phyloP scores from a whole-genome alignment of 208 protist genomes.

The Borovskyia barvae region DNA sequence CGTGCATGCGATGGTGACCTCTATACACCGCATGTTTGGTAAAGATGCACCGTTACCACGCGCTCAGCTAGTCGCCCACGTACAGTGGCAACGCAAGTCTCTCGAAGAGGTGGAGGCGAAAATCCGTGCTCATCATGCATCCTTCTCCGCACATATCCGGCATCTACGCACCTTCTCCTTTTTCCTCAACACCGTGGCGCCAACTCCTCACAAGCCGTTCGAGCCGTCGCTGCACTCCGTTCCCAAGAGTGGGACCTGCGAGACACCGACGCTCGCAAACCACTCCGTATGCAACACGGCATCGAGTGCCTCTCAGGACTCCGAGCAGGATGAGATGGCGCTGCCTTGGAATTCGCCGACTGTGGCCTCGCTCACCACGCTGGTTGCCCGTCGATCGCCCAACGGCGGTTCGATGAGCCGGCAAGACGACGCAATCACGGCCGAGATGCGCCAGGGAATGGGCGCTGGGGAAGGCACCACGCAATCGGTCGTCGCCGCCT shows the following conservation, averaged over 20 bases:
- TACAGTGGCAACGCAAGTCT: slow-evolving; percentile 25
- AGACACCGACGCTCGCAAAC: too few relatives aligned
- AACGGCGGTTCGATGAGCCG: too few relatives aligned
- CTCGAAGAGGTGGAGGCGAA: slow-evolving; percentile 25
- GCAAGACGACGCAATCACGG: too few relatives aligned
- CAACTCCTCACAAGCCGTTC: too few relatives aligned
- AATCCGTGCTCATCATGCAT: slow-evolving; percentile 15
- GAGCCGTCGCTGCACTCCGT: background rate
- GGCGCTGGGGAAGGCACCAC: too few relatives aligned
- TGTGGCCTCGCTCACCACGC: slow-evolving; percentile 5
- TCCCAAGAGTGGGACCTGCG: too few relatives aligned
- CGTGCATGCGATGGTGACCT: slow-evolving; percentile 15
- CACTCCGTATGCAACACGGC: too few relatives aligned
- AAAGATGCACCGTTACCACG: slow-evolving; percentile 17
- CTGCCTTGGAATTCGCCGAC: slow-evolving; percentile 13
- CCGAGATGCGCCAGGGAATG: too few relatives aligned
- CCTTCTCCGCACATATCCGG: slow-evolving; percentile 3
- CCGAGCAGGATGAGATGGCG: background rate
- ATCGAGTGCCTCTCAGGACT: too few relatives aligned
- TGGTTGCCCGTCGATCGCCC: background rate
- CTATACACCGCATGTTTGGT: slow-evolving; percentile 14
- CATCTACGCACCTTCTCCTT: slow-evolving; percentile 11
- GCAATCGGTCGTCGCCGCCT: too few relatives aligned
- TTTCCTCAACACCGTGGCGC: background rate
- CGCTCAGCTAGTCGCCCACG: slow-evolving; percentile 22